Base-by-base conservation (phyloP, 2,329 filamentous ascomycete species). In the Diplodia seriata region DNA sequence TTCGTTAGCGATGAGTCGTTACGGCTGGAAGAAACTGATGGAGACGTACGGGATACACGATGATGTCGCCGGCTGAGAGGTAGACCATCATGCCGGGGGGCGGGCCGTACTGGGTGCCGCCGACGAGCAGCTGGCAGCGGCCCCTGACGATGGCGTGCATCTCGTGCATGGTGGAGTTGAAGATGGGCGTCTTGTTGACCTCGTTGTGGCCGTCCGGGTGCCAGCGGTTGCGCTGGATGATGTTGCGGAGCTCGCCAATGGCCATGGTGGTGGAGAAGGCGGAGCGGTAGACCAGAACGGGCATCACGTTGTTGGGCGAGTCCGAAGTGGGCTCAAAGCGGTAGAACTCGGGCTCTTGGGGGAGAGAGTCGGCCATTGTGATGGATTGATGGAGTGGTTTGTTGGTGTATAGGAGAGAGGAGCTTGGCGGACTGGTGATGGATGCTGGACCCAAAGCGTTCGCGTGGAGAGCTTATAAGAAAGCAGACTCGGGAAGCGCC, bases 231-330 rank as follows among this genome's bases (percentile, higher is more conserved):
- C 15, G 23, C 18, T 50, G 47, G 12, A 63, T 7, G 29, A 51
- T 36, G 47, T 50, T 63, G 18, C 59, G 59, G n/a, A 63, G 14
- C 47, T 63, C 59, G 31, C 59, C 59, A 18, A 63, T 18, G 29
- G 59, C 26, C 3, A 31, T 31, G 43, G 59, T 20, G 23, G 47
- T 50, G 7, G 47, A 38, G 47, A 63, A 63, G 59, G 59, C 59
- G 1, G 43, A 38, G 29, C 59, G 59, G 59, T 63, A 63, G 47
- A 63, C 59, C 29, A 63, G 31, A 6, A 63, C 47, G 43, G 59
- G 59, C 59, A 63, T 20, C 18, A 63, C 47, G 31, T 38, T 63
- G 59, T 63, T 63, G 59, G 59, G 59, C 8, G 47, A 51, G 43
- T 63, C 59, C 20, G 43, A n/a, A 5, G 47, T 63, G 11, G 38